Conservation (phyloP, 164 flowering plant species). For the Nymphaea thermarum region DNA sequence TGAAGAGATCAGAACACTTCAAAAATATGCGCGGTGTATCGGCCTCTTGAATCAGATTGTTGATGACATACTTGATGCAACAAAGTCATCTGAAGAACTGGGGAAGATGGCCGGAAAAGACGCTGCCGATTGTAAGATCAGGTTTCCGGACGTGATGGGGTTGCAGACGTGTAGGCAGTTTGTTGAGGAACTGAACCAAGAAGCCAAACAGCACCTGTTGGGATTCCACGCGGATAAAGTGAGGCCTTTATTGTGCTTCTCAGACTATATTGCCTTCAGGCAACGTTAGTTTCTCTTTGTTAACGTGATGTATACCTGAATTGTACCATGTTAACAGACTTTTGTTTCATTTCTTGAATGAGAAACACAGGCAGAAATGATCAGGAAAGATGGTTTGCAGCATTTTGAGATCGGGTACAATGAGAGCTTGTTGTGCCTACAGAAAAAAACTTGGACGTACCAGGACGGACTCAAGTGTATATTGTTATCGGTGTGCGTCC, state of each 20-base stretch:
- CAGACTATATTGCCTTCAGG: constrained; percentile 53
- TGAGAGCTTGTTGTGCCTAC: too few relatives aligned
- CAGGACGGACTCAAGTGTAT: too few relatives aligned
- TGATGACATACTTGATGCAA: constrained; percentile 61
- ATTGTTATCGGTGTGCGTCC: too few relatives aligned
- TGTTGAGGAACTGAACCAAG: constrained; percentile 33
- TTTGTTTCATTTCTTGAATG: too few relatives aligned
- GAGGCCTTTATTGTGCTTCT: constrained; percentile 46
- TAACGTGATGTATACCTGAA: too few relatives aligned
- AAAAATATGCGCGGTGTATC: constrained; percentile 40
- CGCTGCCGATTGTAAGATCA: constrained; percentile 41
- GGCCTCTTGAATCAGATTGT: constrained; percentile 65
- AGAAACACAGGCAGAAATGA: too few relatives aligned
- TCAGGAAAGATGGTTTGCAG: too few relatives aligned
- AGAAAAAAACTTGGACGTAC: too few relatives aligned
- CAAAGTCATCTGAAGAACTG: constrained; percentile 43
- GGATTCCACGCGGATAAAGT: constrained; percentile 48
- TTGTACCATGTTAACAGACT: too few relatives aligned
- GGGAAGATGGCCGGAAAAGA: constrained; percentile 76
- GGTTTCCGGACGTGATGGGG: constrained; percentile 56
- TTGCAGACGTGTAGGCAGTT: constrained; percentile 43
- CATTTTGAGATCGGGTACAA: too few relatives aligned
- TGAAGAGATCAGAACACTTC: constrained; percentile 34
- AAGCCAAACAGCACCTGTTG: constrained; percentile 36
- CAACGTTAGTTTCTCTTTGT: constrained; percentile 14